These are phyloP conservation scores for Pharnaceum exiguum DNA, from an alignment of 148 eudicot genomes.

Conservation along the genomic window DNA sequence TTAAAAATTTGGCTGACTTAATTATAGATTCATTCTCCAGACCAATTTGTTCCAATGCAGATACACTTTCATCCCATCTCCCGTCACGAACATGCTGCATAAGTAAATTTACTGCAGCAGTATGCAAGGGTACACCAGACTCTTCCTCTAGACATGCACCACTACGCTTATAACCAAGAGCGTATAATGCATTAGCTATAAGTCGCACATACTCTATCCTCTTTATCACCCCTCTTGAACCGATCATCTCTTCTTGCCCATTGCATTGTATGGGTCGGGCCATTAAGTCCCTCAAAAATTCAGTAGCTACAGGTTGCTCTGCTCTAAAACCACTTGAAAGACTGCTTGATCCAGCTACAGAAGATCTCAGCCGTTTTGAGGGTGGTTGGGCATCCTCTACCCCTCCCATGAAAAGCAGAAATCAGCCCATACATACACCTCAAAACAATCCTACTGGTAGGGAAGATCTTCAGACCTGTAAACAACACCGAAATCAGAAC, in stretches of 20 bases:
- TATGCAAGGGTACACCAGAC: conserved; percentile 64
- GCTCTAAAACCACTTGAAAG: conserved; percentile 24
- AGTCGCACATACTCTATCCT: conserved; percentile 63
- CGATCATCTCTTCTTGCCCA: conserved; percentile 63
- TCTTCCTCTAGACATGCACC: conserved; percentile 72
- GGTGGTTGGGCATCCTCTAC: conserved; percentile 60
- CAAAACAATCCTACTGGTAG: conserved; percentile 7
- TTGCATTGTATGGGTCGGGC: conserved; percentile 56
- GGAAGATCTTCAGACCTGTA: no score
- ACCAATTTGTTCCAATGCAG: conserved; percentile 48
- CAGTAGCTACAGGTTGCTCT: conserved; percentile 23
- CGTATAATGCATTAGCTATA: conserved; percentile 63
- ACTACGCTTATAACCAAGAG: conserved; percentile 69
- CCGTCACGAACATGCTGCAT: conserved; percentile 67
- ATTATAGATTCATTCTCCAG: conserved; percentile 39
- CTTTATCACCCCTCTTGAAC: conserved; percentile 57
- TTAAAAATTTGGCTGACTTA: conserved; percentile 59
- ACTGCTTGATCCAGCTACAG: conserved; percentile 32
- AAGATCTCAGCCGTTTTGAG: conserved; percentile 44
- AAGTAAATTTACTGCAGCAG: conserved; percentile 47
- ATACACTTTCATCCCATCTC: conserved; percentile 70
- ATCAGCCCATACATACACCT: conserved; percentile 51
- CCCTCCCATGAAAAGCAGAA: conserved; percentile 63
- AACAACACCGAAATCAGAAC: no score
- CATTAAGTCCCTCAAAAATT: conserved; percentile 51